These are phyloP conservation scores for Anthoceros angustus DNA, from an alignment of 225 moss, liverwort and hornwort genomes.

Conservation along the genomic window DNA sequence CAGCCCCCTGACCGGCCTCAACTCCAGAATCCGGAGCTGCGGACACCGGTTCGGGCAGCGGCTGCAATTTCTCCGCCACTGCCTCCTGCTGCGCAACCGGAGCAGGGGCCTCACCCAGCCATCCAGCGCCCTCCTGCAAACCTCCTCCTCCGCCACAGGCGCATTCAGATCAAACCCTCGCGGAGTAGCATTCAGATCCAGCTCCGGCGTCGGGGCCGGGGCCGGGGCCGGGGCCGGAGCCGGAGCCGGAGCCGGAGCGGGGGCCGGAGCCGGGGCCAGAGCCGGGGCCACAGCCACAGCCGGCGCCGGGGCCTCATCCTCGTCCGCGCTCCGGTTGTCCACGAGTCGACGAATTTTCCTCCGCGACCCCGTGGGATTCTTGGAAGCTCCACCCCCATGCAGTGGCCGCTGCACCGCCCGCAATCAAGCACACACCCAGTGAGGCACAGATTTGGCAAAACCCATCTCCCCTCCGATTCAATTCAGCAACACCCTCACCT, in stretches of 20 bases:
- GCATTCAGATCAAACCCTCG: slow-evolving; percentile 92
- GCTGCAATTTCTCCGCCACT: slow-evolving; percentile 4
- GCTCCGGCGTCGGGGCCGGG: slow-evolving; percentile 11
- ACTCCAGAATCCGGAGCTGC: too few species aligned
- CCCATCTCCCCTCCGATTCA: too few species aligned
- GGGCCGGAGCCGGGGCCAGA: too few species aligned
- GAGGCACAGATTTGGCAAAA: too few species aligned
- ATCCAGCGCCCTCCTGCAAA: slow-evolving; percentile 51
- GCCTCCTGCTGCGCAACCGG: slow-evolving; percentile 17
- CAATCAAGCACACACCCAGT: too few species aligned
- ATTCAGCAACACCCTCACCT: too few species aligned
- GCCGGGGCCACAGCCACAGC: too few species aligned
- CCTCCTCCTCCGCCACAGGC: slow-evolving; percentile 77
- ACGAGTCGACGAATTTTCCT: slow-evolving; percentile 48
- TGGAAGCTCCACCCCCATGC: too few species aligned
- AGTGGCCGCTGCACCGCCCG: too few species aligned
- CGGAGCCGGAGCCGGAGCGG: slow-evolving; percentile 20
- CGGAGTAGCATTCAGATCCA: slow-evolving; percentile 87
- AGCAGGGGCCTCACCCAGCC: slow-evolving; percentile 46
- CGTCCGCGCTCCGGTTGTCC: slow-evolving; percentile 48
- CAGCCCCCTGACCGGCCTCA: too few species aligned
- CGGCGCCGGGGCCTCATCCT: slow-evolving; percentile 46
- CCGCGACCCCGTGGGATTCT: too few species aligned
- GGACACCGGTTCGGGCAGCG: not conserved
- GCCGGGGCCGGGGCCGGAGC: too few species aligned